These are phyloP conservation scores for Pharus latifolius DNA, from an alignment of 176 grass and related monocot genomes.

Conservation along the genomic window DNA sequence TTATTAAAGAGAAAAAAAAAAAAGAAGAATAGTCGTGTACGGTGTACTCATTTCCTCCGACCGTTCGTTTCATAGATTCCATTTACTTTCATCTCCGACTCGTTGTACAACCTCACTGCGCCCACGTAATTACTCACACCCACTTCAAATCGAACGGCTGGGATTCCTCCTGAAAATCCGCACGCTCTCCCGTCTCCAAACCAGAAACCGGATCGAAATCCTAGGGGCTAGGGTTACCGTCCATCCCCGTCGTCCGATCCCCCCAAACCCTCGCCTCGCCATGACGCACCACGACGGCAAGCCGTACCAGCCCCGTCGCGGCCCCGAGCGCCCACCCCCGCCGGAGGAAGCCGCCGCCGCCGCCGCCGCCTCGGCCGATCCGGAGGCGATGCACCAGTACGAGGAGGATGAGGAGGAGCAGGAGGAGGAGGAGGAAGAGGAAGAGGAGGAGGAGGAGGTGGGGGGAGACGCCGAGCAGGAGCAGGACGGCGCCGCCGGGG, in stretches of 20 bases:
- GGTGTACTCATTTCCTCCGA: no score
- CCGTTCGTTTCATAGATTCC: no score
- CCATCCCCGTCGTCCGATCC: conserved; percentile 47
- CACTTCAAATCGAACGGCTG: conserved; percentile 10
- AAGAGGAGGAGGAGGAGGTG: neutral
- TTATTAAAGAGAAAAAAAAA: no score
- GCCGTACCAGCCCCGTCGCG: conserved; percentile 66
- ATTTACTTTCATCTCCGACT: no score
- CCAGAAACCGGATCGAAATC: conserved; percentile 57
- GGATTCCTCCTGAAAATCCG: neutral
- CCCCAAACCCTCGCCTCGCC: conserved; percentile 18
- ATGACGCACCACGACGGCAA: conserved; percentile 77
- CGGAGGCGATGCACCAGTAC: conserved; percentile 39
- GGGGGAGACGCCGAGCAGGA: neutral
- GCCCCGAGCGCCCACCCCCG: conserved; percentile 32
- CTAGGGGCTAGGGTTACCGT: conserved; percentile 59
- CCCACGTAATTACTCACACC: no score
- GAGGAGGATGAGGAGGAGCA: conserved; percentile 13
- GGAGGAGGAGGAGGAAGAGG: neutral
- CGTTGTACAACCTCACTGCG: no score
- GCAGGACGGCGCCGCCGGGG: conserved; percentile 1
- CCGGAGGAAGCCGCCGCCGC: neutral
- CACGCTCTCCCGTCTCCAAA: conserved; percentile 3
- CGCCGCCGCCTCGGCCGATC: conserved; percentile 31
- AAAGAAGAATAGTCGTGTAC: no score